Evolutionary conservation across 208 protist species (phyloP).

Genomic region (Trypanosoma boissoni): DNA sequence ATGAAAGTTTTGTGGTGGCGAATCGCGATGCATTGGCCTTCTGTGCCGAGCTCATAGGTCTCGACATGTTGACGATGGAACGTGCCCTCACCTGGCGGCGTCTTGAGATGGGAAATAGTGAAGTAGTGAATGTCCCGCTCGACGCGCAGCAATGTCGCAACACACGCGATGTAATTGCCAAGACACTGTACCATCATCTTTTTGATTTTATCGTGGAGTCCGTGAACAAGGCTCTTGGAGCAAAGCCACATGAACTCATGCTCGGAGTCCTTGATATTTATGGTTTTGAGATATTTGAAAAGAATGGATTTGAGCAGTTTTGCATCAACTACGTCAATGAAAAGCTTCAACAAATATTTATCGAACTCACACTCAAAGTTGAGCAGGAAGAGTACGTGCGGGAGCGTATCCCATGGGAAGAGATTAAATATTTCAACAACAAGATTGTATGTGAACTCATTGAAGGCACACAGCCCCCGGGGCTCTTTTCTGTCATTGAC

Average conservation of each 20-base stretch:
- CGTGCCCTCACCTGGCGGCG: slow-evolving; percentile 65
- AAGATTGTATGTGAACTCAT: slow-evolving; percentile 93
- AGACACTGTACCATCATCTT: slow-evolving; percentile 92
- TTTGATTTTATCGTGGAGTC: slow-evolving; percentile 96
- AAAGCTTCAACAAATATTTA: slow-evolving; percentile 99
- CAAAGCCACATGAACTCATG: slow-evolving; percentile 64
- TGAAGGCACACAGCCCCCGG: slow-evolving; percentile 84
- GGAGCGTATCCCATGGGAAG: slow-evolving; percentile 94
- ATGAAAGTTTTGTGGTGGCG: slow-evolving; percentile 12
- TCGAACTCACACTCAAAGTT: slow-evolving; percentile 95
- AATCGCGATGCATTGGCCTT: slow-evolving; percentile 44
- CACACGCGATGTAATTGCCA: slow-evolving; percentile 93
- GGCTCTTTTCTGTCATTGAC: slow-evolving; percentile 94
- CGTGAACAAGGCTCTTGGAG: slow-evolving; percentile 93
- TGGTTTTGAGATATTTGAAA: slow-evolving; percentile 96
- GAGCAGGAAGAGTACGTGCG: slow-evolving; percentile 97
- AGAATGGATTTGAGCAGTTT: slow-evolving; percentile 98
- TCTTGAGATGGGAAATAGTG: slow-evolving; percentile 53
- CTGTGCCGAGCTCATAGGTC: slow-evolving; percentile 52
- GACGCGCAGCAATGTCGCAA: slow-evolving; percentile 79
- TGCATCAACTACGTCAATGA: slow-evolving; percentile 99
- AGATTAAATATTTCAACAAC: slow-evolving; percentile 96
- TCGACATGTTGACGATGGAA: slow-evolving; percentile 39
- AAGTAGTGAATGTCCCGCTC: slow-evolving; percentile 64
- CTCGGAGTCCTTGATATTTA: slow-evolving; percentile 96